These are phyloP conservation scores for Xylariomycetidae sp. DNA, from an alignment of 2,329 filamentous ascomycete species.

Conservation along the genomic window DNA sequence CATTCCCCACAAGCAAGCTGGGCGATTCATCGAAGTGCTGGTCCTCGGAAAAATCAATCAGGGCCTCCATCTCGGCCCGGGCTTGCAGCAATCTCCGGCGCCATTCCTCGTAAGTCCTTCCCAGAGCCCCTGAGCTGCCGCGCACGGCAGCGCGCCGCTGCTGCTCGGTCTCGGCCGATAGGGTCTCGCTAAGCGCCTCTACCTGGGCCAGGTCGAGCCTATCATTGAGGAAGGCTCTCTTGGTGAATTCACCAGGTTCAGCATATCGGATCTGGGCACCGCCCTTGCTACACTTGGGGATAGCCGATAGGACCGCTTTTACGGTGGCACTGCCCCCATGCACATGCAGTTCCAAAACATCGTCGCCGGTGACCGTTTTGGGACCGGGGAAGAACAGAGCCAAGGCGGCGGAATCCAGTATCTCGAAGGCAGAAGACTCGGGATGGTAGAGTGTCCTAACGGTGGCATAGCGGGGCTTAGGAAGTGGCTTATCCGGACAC, in stretches of 20 bases:
- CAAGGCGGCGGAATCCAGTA: constrained; percentile 74
- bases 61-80: constrained; percentile 84
- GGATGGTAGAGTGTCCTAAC: constrained; percentile 70
- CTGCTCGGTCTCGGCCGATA: constrained; percentile 78
- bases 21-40: constrained; percentile 94
- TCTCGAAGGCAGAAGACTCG: constrained; percentile 34
- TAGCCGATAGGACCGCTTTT: constrained; percentile 75
- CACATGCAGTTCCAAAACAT: constrained; percentile 89
- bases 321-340: constrained; percentile 89
- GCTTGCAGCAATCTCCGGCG: constrained; percentile 71
- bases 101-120: constrained; percentile 79
- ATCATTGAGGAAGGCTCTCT: constrained; percentile 82
- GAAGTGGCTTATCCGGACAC: constrained; percentile 42
- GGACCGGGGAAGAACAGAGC: constrained; percentile 80
- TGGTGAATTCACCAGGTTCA: constrained; percentile 92
- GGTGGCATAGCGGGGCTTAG: constrained; percentile 55
- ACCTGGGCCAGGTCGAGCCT: constrained; percentile 83
- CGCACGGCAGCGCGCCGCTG: constrained; percentile 83
- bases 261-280: constrained; percentile 66
- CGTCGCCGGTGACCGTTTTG: constrained; percentile 83
- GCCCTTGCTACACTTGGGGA: constrained; percentile 51
- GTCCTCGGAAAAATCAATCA: constrained; percentile 97
- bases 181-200: constrained; percentile 58
- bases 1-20: constrained; percentile 62
- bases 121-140: constrained; percentile 66